phyloP scores from a whole-genome alignment of 352 stramenopile species.

The Pythium utonaiense region DNA sequence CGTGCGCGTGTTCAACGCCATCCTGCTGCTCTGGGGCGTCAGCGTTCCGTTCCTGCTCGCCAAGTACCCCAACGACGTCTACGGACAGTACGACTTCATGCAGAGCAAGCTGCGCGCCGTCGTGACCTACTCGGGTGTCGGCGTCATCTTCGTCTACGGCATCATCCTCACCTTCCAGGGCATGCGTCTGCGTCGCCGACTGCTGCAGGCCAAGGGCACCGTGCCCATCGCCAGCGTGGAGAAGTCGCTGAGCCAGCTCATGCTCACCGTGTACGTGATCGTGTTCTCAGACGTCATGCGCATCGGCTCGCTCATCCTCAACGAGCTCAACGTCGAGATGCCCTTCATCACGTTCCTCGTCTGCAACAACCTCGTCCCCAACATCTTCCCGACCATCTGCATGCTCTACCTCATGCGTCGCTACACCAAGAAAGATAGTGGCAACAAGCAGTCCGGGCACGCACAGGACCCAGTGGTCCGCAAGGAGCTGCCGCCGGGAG shows the following conservation, averaged over 20 bases:
- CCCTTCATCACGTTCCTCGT: constrained; percentile 70
- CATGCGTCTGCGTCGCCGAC: constrained; percentile 61
- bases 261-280: constrained; percentile 81
- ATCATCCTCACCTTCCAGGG: constrained; percentile 70
- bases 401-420: constrained; percentile 88
- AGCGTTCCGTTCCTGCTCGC: constrained; percentile 48
- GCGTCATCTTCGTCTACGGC: constrained; percentile 62
- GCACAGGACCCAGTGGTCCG: constrained; percentile 5
- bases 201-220: constrained; percentile 67
- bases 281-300: constrained; percentile 69
- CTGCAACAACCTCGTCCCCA: constrained; percentile 72
- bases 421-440: constrained; percentile 26
- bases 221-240: constrained; percentile 65
- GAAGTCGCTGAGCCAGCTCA: constrained; percentile 77
- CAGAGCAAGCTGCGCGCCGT: constrained; percentile 39
- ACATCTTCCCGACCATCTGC: constrained; percentile 85
- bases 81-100: constrained; percentile 70
- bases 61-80: constrained; percentile 47
- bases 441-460: constrained; percentile 14
- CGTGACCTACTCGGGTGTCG: constrained; percentile 55
- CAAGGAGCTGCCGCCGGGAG: neutral
- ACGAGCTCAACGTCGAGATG: constrained; percentile 40
- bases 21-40: constrained; percentile 60
- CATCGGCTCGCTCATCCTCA: constrained; percentile 56
- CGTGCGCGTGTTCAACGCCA: constrained; percentile 53